Base-by-base conservation (phyloP, 2,329 filamentous ascomycete species). In the Hypoxylon sp. region DNA sequence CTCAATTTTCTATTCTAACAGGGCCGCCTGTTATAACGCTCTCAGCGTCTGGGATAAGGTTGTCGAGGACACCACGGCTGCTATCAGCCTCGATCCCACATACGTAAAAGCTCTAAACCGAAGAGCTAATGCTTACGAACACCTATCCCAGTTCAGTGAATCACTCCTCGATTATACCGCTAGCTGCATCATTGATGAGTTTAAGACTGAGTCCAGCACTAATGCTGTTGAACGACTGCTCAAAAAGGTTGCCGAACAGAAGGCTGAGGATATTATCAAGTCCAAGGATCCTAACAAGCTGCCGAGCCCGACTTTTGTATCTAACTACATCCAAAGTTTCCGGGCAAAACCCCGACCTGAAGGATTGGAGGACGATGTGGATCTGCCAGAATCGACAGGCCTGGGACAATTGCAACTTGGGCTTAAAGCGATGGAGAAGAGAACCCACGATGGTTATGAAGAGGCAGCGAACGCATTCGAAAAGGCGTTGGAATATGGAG, bases 311-410 rank as follows among this genome's bases (percentile, higher is more conserved):
- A 98, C 94, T 11, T 99, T 98, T 75, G 94, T 99, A 73, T 94
- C 94, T 78, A 99, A 99, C 86, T 99, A 99, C 82, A 91, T 99
- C 33, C 95, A 98, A 84, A 98, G 95, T 84, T 99, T 99, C 92
- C 92, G 96, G 67, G 86, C 90, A 65, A 93, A 92, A 83, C 86
- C 90, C 52, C 88, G 93, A 1, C 95, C 96, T 3, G 89, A 86
- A 68, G 95, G 94, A 11, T 85, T 99, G 57, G 94, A 95, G 67
- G 93, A 97, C 73, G 87, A 89, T 6, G 89, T 86, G n/a, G 93
- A 97, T 72, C 81, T 98, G 53, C 82, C 89, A 46, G 89, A 94
- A 74, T 89, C 91, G 50, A 93, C 90, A 50, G 95, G 94, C 75
- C 92, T 92, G 83, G 94, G 92, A 42, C 92, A 97, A 80, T 83